phyloP scores from a whole-genome alignment of 345 rosid genomes.

The Gossypium sturtianum region DNA sequence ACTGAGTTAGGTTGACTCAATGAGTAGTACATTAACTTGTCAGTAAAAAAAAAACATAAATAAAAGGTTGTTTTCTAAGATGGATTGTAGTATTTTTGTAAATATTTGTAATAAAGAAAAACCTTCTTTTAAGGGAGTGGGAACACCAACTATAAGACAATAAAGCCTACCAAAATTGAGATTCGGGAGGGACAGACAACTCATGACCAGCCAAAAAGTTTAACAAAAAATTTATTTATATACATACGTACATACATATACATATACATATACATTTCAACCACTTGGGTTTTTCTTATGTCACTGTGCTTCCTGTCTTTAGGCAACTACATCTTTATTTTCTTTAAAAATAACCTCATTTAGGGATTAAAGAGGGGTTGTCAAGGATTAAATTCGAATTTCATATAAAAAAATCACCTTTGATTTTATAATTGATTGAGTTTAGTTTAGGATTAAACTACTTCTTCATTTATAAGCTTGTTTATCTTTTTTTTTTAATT shows the following conservation, averaged over 20 bases:
- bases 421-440: background rate
- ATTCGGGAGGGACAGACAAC: constrained; percentile 38
- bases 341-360: background rate
- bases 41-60: constrained; percentile 20
- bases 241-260: too few species aligned
- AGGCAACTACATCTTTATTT: constrained; percentile 6
- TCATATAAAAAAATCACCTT: too few species aligned
- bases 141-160: constrained; percentile 52
- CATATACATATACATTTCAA: too few species aligned
- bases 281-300: constrained; percentile 29
- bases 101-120: background rate
- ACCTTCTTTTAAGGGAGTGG: constrained; percentile 49
- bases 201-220: constrained; percentile 37
- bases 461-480: too few species aligned
- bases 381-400: background rate
- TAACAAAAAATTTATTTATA: background rate
- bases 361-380: background rate
- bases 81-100: background rate
- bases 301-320: constrained; percentile 32
- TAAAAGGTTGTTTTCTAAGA: background rate
- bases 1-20: constrained; percentile 36
- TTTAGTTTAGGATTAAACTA: too few species aligned
- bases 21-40: background rate
- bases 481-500: too few species aligned
- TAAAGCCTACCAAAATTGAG: constrained; percentile 38